Percentiles rank a stretch among this genome's conserved stretches.
Evolutionary conservation across 495 filamentous ascomycete species (phyloP).

Genomic region (Penicillium nucicola): DNA sequence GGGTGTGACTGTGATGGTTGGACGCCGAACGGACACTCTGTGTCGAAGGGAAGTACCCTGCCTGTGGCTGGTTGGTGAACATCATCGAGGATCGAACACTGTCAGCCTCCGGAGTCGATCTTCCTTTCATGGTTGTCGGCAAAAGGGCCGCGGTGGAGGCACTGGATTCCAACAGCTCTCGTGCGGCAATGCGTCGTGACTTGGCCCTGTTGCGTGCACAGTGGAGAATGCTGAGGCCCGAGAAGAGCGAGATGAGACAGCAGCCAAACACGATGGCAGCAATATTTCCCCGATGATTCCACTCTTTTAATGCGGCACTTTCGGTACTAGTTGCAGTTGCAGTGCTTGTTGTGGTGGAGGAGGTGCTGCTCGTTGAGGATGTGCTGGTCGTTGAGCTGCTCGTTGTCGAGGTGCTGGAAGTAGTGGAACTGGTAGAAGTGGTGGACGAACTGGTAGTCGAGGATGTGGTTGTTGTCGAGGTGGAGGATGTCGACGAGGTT

Average conservation of each 20-base stretch:
- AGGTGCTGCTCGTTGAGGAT: constrained; percentile 7
- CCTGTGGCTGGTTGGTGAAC: background rate
- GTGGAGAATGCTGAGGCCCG: background rate
- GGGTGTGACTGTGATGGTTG: background rate
- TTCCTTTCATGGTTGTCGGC: background rate
- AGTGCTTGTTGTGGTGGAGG: constrained; percentile 13
- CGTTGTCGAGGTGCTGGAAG: background rate
- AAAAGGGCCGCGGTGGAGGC: background rate
- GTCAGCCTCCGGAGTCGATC: background rate
- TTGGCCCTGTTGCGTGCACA: background rate
- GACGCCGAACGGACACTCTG: background rate
- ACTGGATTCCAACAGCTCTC: background rate
- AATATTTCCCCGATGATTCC: constrained; percentile 8
- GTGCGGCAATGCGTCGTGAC: constrained; percentile 1
- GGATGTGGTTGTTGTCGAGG: background rate
- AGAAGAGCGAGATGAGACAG: background rate
- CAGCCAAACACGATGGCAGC: background rate
- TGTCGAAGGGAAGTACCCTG: background rate
- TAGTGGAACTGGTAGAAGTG: background rate
- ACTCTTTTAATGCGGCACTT: constrained; percentile 1
- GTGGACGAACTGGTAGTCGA: background rate
- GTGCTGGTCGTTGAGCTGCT: constrained; percentile 4
- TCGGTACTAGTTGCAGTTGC: constrained; percentile 9
- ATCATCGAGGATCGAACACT: background rate
- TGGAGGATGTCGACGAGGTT: background rate